Conservation (phyloP, 305 asterid species). For the Plantago coronopus region DNA sequence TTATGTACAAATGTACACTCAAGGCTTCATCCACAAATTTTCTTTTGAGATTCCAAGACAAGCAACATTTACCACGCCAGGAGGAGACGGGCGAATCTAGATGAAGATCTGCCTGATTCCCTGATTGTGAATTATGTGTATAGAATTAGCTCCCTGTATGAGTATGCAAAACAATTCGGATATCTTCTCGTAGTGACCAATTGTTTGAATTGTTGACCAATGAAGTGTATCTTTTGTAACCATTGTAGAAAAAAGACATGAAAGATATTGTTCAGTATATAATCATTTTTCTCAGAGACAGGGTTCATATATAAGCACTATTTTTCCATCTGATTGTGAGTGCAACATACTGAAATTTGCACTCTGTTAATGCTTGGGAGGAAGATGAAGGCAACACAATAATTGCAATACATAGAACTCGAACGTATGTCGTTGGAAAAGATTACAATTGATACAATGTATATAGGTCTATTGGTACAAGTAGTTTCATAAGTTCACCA, state of each 20-base stretch:
- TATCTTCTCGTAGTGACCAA: slow-evolving; percentile 11
- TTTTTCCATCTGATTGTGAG: too few relatives aligned
- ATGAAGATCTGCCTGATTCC: neutral
- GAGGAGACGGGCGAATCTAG: neutral
- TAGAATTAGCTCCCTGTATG: slow-evolving; percentile 3
- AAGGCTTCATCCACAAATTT: slow-evolving; percentile 1
- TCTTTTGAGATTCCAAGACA: slow-evolving; percentile 10
- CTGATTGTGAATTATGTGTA: slow-evolving; percentile 15
- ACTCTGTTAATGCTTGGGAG: too few relatives aligned
- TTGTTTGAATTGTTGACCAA: slow-evolving; percentile 13
- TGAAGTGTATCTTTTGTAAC: slow-evolving; percentile 9
- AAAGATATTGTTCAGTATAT: neutral
- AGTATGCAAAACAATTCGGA: slow-evolving; percentile 1
- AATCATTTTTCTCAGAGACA: neutral
- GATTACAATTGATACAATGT: too few relatives aligned
- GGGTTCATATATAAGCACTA: too few relatives aligned
- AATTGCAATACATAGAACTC: too few relatives aligned
- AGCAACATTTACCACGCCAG: neutral
- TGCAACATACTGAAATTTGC: too few relatives aligned
- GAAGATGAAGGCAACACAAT: too few relatives aligned
- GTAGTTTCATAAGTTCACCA: neutral
- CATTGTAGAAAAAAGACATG: slow-evolving; percentile 10
- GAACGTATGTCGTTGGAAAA: too few relatives aligned
- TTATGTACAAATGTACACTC: neutral
- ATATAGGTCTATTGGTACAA: neutral